Base-by-base conservation (phyloP, 768 basidiomycete species). In the Mycena alexandri region DNA sequence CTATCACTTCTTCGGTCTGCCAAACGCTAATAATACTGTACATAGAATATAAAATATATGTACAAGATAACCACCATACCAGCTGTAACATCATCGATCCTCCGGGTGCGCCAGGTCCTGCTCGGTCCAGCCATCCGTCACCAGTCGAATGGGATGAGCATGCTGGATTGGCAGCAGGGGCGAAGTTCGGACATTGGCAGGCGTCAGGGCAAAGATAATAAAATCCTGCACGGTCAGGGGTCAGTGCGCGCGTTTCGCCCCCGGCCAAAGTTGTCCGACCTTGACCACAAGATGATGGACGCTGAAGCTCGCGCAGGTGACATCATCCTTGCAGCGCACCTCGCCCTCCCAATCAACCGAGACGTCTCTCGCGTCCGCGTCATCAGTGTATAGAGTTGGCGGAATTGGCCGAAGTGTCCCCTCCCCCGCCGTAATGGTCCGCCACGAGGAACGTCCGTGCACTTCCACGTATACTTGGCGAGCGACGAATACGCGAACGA, bases 301-400 rank as follows among this genome's bases (percentile, higher is more conserved):
- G 63, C 67, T 77, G 75, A 90, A 89, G 14, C 85, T 80, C 17
- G 83, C 83, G 38, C 76, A 76, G 2, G 74, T 78, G 41, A 84
- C 78, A 46, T 84, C 81, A 41, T 76, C 72, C 57, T 73, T 74
- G 64, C 82, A 83, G 51, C 76, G 78, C 36, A 88, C 77, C 57
- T 85, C 82, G 5, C 89, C 89, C 61, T 86, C 84, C 83, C 88
- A 90, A 67, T 89, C 86, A 11, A 86, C 75, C 62, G 78, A 78
- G 14, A 81, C 79, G 60, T 80, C 71, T 36, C 55, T 63, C 58
- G 52, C 42, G 42, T 56, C 67, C 33, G 33, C 73, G 55, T 46
- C 77, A 41, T 16, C 65, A 48, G 47, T 50, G 25, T 47, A 41
- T 19, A 65, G 70, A 56, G 61, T 68, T 57, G 76, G 83, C 44